A percentile compares a stretch with the other conserved stretches of the same genome.
Evolutionary conservation across 140 eudicot species (phyloP).

Genomic region (Flaveria floridana): DNA sequence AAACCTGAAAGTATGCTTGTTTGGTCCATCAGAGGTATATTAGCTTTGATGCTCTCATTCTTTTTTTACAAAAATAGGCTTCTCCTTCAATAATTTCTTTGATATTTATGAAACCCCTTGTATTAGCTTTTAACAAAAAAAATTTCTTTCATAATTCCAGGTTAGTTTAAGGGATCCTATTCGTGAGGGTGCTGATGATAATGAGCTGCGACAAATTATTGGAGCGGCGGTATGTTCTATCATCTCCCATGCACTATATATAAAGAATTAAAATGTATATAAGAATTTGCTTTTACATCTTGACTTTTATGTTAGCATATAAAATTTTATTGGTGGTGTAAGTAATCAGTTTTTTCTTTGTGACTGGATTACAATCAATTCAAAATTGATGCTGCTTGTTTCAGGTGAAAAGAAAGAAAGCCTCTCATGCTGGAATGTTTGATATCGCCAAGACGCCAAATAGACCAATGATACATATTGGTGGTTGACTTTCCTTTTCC

Average conservation of each 20-base stretch:
- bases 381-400: not conserved
- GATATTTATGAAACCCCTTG: conserved; percentile 10
- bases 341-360: not conserved
- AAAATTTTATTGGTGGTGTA: not conserved
- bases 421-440: conserved; percentile 96
- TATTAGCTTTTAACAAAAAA: not conserved
- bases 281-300: not conserved
- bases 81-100: not conserved
- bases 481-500: conserved; percentile 55
- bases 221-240: conserved; percentile 72
- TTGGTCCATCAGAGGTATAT: conserved; percentile 82
- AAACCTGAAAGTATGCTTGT: conserved; percentile 80
- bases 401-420: conserved; percentile 95
- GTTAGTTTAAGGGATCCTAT: conserved; percentile 97
- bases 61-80: not conserved
- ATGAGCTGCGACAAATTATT: conserved; percentile 65
- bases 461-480: conserved; percentile 98
- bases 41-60: not conserved
- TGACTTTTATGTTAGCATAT: not conserved
- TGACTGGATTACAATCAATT: conserved; percentile 3
- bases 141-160: conserved; percentile 36
- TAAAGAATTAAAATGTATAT: not conserved
- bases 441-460: conserved; percentile 95
- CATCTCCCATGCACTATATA: conserved; percentile 8
- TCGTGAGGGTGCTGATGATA: conserved; percentile 80